Evolutionary conservation across 2,329 filamentous ascomycete genomes (phyloP), one percentile per base, ranked within the genome.

Genomic region (Endothia cerciana): DNA sequence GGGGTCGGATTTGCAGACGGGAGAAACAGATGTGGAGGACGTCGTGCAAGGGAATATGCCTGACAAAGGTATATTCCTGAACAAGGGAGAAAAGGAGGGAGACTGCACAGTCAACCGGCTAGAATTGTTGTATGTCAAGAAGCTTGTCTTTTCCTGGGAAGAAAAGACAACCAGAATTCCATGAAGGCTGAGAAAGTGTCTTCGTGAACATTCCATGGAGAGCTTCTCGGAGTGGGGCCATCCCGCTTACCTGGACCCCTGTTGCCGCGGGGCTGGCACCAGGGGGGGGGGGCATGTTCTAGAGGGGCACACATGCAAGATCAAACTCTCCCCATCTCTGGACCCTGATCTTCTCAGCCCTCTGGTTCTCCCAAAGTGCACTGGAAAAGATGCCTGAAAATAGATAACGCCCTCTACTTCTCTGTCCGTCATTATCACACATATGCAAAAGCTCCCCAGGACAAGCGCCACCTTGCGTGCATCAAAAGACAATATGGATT

Each of bases 171-270:
- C 33, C 19, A 11, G 28, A 45, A 15, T 45, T n/a, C 40, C 30
- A 17, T 30, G 17, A 33, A 67, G 64, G 60, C 55, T 64, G 61
- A 22, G 33, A 51, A 30, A 10, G n/a, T 28, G 19, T 49, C 60
- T 68, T 65, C 66, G 60, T 63, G 66, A 66, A 66, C 55, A 43
- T 65, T 67, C 61, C 62, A 68, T 67, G 62, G 51, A 61, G 63
- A 45, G 55, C 57, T 49, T 65, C 65, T 53, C 28, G 40, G 53
- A 62, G 65, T 55, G 66, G 64, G 61, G 64, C 64, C 28, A 19
- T 56, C 19, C 22, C 60, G n/a, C 36, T 49, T 38, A 49, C 57
- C 40, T 45, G 62, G 17, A 60, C 30, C 58, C 65, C 65, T 64
- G 66, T 40, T 43, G 36, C 22, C 49, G 51, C 36, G 43, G 61